These are phyloP conservation scores for Perilla frutescens DNA, from an alignment of 257 asterid genomes.

Conservation along the genomic window DNA sequence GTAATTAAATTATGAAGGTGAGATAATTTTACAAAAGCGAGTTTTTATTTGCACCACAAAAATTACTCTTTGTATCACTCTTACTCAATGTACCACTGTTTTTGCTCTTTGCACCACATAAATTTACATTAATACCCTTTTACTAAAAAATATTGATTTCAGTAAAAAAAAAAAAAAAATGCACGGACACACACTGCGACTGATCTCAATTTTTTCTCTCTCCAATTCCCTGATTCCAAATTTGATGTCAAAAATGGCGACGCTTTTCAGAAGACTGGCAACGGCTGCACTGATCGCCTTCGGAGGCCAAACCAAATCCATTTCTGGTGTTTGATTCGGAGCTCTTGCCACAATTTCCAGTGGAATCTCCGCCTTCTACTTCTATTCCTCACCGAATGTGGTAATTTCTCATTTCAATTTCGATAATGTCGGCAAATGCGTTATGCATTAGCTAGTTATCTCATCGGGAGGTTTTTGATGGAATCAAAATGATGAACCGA, in stretches of 20 bases:
- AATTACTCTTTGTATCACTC: too few relatives aligned
- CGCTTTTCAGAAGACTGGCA: slow-evolving; percentile 56
- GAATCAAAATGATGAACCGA: slow-evolving; percentile 6
- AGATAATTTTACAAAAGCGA: too few relatives aligned
- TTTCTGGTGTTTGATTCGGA: slow-evolving; percentile 62
- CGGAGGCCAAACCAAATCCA: slow-evolving; percentile 51
- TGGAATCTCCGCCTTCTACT: slow-evolving; percentile 69
- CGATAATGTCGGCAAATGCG: too few relatives aligned
- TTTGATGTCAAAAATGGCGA: slow-evolving; percentile 43
- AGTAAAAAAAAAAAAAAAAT: background rate
- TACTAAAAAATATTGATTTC: too few relatives aligned
- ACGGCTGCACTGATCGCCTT: slow-evolving; percentile 62
- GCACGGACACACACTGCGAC: slow-evolving; percentile 1
- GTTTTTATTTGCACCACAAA: too few relatives aligned
- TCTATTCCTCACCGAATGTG: slow-evolving; percentile 49
- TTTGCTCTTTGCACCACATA: too few relatives aligned
- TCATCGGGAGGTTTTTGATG: slow-evolving; percentile 2
- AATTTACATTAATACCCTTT: too few relatives aligned
- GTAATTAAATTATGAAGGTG: too few relatives aligned
- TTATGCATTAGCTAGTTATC: too few relatives aligned
- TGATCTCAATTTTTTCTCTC: slow-evolving; percentile 3
- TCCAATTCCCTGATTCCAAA: slow-evolving; percentile 9
- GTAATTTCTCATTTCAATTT: too few relatives aligned
- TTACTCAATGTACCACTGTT: too few relatives aligned
- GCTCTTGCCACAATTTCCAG: slow-evolving; percentile 80